Evolutionary conservation across 2,329 filamentous ascomycete species (phyloP), one percentile per base, ranked within the genome.

Genomic region (Cercospora nicotianae): DNA sequence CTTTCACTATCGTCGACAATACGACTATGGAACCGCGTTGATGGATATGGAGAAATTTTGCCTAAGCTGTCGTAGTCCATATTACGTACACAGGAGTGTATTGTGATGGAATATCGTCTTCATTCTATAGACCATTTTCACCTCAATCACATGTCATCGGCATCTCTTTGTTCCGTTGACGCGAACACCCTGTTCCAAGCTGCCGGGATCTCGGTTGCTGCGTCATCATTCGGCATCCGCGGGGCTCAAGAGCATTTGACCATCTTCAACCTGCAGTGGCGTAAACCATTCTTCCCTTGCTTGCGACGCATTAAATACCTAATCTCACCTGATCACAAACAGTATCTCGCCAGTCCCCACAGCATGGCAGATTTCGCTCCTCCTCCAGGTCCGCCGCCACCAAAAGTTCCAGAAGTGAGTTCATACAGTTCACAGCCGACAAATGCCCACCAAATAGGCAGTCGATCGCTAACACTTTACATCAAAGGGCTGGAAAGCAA

Each of bases 401-500:
- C 76, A 12, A 69, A 70, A 58, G 67, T 73, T 12, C 72, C 70
- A 55, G 69, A 68, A 53, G 62, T 67, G 58, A 67, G 60, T 45
- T n/a, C 18, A 20, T 5, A 51, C 28, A 18, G 18, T 18, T 20
- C 57, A 63, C 23, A 53, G 26, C 53, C 53, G 53, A 58, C 6
- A 5, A 8, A 10, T 13, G 12, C 0, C 31, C 62, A 36, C 23
- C 8, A 23, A 23, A 26, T 7, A 20, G 48, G 55, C 30, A 45
- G 20, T 26, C 1, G 10, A 13, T 26, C 48, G 12, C 45, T 42
- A 42, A 30, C 51, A n/a, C 12, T 39, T 12, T 26, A 26, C 23
- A 26, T 26, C 23, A 26, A 26, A 91, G 75, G 93, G 93, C 74
- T 97, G 92, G 91, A 89, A 91, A 76, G 90, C 90, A 10, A 87